These are phyloP conservation scores for Colletotrichum spaethianum DNA, from an alignment of 2,329 filamentous ascomycete species.

Conservation along the genomic window DNA sequence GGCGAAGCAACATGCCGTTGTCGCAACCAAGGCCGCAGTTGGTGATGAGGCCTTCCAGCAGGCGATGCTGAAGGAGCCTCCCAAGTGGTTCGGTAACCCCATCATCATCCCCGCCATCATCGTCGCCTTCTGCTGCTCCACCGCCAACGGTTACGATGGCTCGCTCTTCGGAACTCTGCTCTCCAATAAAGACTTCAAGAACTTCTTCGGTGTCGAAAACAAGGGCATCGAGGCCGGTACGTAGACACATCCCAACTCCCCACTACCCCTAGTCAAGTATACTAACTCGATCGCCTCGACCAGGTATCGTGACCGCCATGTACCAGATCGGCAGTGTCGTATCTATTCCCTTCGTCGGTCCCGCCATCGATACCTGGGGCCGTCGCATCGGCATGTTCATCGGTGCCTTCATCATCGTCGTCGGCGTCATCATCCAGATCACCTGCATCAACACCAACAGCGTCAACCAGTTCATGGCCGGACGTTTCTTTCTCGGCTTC, in stretches of 20 bases:
- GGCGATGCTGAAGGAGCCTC: constrained; percentile 50
- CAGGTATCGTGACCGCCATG: constrained; percentile 59
- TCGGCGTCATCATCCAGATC: constrained; percentile 50
- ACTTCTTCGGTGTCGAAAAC: constrained; percentile 63
- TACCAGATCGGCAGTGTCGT: constrained; percentile 65
- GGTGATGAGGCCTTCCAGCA: constrained; percentile 45
- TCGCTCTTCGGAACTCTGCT: constrained; percentile 68
- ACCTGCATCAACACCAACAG: constrained; percentile 48
- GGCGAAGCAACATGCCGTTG: constrained; percentile 15
- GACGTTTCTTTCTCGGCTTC: constrained; percentile 68
- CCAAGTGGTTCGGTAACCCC: constrained; percentile 41
- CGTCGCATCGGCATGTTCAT: constrained; percentile 63
- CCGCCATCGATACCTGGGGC: constrained; percentile 63
- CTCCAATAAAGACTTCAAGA: constrained; percentile 65
- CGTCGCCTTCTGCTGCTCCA: constrained; percentile 49
- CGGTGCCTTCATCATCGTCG: constrained; percentile 59
- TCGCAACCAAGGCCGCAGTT: constrained; percentile 10
- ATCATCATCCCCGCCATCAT: constrained; percentile 44
- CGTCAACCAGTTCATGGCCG: constrained; percentile 68
- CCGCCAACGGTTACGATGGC: constrained; percentile 59
- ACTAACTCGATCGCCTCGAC: not conserved
- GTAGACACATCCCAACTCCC: not conserved
- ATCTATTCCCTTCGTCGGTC: constrained; percentile 64
- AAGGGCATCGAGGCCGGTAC: constrained; percentile 64
- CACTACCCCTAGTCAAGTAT: not conserved